phyloP scores from a whole-genome alignment of 169 alveolate genomes.

The Plasmodium malariae region DNA sequence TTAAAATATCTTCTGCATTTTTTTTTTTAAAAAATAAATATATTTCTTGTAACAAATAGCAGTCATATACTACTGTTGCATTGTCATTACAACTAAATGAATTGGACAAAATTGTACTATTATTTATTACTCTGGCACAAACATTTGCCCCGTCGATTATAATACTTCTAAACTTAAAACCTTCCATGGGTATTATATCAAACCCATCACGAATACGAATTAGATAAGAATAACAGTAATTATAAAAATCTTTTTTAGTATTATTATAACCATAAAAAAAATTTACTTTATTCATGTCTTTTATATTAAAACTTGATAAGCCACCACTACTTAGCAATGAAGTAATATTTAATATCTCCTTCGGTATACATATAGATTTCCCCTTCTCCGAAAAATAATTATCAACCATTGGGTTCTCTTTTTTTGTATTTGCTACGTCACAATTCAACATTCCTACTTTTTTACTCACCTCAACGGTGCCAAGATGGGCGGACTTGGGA shows the following conservation, averaged over 20 bases:
- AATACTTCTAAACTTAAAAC: constrained; percentile 49
- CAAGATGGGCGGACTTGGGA: no score
- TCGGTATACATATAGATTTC: constrained; percentile 26
- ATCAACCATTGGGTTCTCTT: no score
- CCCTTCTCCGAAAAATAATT: no score
- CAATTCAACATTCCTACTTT: no score
- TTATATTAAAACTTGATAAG: constrained; percentile 39
- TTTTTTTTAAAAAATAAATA: constrained; percentile 60
- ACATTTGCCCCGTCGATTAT: constrained; percentile 76
- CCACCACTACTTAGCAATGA: constrained; percentile 11
- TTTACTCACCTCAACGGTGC: no score
- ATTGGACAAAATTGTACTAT: no score
- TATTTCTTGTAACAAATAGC: constrained; percentile 42
- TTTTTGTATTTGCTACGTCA: no score
- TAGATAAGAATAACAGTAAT: constrained; percentile 54
- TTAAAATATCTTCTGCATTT: constrained; percentile 44
- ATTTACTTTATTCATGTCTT: constrained; percentile 33
- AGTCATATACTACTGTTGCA: constrained; percentile 28
- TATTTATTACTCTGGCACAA: constrained; percentile 42
- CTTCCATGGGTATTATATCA: constrained; percentile 52
- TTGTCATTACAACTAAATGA: constrained; percentile 2
- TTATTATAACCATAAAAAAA: constrained; percentile 37
- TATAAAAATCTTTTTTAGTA: constrained; percentile 32
- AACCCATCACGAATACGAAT: constrained; percentile 17
- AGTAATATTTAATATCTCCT: constrained; percentile 43